Percentiles rank a stretch among this genome's conserved stretches.
These are phyloP conservation scores for Phellinidium pouzarii DNA, from an alignment of 1,284 basidiomycete genomes.

Conservation along the genomic window DNA sequence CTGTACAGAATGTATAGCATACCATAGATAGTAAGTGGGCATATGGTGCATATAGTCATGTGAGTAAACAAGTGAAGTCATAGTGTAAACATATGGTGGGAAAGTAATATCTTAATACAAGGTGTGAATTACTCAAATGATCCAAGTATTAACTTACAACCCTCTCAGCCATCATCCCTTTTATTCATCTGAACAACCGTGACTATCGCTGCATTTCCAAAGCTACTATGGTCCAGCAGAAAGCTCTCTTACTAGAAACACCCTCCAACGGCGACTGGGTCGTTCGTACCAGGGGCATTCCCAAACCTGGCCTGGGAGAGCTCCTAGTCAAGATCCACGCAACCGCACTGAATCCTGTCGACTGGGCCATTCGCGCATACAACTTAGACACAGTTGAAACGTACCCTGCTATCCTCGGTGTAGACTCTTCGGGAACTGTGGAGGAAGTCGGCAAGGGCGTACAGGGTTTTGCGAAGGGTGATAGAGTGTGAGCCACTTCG, in stretches of 20 bases:
- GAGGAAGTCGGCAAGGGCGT: slow-evolving; percentile 35
- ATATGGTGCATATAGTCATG: no score
- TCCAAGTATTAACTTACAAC: no score
- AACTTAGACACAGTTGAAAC: slow-evolving; percentile 11
- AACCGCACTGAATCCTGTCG: slow-evolving; percentile 41
- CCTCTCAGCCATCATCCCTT: no score
- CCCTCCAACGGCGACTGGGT: slow-evolving; percentile 19
- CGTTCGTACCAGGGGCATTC: slow-evolving; percentile 26
- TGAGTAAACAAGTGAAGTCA: no score
- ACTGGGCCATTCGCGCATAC: slow-evolving; percentile 34
- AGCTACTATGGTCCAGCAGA: slow-evolving; percentile 15
- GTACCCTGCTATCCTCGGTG: slow-evolving; percentile 36
- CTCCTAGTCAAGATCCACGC: slow-evolving; percentile 39
- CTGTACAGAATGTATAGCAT: no score
- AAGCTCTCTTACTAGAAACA: slow-evolving; percentile 21
- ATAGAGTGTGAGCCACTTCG: slow-evolving; percentile 31
- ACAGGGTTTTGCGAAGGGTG: slow-evolving; percentile 31
- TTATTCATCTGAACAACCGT: no score
- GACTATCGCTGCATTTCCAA: no score
- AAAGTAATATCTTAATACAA: no score
- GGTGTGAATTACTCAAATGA: no score
- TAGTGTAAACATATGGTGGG: no score
- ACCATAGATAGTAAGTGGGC: no score
- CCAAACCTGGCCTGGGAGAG: slow-evolving; percentile 34
- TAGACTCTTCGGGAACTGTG: slow-evolving; percentile 42